Evolutionary conservation across 768 basidiomycete species (phyloP).

Genomic region (Mycena latifolia): DNA sequence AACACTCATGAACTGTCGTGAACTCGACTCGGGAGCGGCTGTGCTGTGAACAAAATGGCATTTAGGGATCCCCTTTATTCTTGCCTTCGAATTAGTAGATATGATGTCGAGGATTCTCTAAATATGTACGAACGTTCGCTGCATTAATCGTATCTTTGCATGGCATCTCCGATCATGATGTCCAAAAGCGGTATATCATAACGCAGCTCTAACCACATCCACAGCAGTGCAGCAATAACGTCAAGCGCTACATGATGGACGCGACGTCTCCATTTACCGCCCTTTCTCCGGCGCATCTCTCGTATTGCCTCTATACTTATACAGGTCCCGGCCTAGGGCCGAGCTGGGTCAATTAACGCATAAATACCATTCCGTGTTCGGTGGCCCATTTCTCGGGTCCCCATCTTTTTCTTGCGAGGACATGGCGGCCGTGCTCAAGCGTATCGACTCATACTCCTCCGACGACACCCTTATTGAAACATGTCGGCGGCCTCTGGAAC

Average conservation of each 20-base stretch:
- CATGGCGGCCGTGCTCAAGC: conserved; percentile 27
- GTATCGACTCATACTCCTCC: conserved; percentile 27
- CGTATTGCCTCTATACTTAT: conserved; percentile 29
- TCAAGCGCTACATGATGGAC: neutral
- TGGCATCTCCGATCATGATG: too few species aligned
- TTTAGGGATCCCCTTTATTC: too few species aligned
- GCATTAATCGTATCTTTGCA: too few species aligned
- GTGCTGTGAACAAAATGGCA: too few species aligned
- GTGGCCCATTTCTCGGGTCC: neutral
- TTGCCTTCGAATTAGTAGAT: too few species aligned
- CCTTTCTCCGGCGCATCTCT: conserved; percentile 1
- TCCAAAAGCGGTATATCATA: too few species aligned
- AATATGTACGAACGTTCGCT: too few species aligned
- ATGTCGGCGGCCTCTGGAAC: conserved; percentile 48
- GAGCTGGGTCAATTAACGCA: too few species aligned
- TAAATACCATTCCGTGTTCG: neutral
- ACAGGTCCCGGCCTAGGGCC: neutral
- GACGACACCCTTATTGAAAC: conserved; percentile 29
- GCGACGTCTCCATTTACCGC: neutral
- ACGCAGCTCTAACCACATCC: neutral
- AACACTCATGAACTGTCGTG: too few species aligned
- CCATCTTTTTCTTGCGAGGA: neutral
- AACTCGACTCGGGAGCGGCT: too few species aligned
- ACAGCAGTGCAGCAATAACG: neutral
- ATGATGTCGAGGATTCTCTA: too few species aligned